A percentile compares a stretch with the other conserved stretches of the same genome.
These are phyloP conservation scores for Paramecium caudatum DNA, from an alignment of 73 alveolate species.

Conservation along the genomic window DNA sequence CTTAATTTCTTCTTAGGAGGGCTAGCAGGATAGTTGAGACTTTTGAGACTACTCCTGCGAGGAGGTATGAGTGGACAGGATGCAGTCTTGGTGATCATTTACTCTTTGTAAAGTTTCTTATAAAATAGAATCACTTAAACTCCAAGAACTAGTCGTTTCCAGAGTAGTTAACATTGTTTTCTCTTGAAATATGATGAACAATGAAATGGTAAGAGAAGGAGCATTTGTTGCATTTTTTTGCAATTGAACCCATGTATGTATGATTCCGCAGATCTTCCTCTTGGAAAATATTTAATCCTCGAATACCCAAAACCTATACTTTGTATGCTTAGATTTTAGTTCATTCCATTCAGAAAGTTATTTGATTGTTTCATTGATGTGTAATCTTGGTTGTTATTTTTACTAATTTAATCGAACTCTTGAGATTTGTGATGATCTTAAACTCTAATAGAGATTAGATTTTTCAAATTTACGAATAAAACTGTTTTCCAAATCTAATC, in stretches of 20 bases:
- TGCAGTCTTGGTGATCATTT: slow-evolving; percentile 4
- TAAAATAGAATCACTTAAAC: not conserved
- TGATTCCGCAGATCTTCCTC: slow-evolving; percentile 5
- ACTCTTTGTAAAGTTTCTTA: slow-evolving; percentile 1
- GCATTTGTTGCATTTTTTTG: not conserved
- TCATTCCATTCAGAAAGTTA: slow-evolving; percentile 14
- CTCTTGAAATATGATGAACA: not conserved
- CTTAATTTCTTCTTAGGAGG: slow-evolving; percentile 17
- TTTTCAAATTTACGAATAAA: slow-evolving; percentile 33
- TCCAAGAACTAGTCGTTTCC: slow-evolving; percentile 5
- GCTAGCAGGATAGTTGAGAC: slow-evolving; percentile 37
- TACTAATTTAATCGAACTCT: not conserved
- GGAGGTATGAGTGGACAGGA: slow-evolving; percentile 55
- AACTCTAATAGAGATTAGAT: not conserved
- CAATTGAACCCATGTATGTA: not conserved
- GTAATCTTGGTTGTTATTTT: slow-evolving; percentile 27
- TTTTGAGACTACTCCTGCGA: slow-evolving; percentile 18
- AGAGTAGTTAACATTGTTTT: not conserved
- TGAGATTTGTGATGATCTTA: not conserved
- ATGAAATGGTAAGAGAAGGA: not conserved
- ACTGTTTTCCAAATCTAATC: slow-evolving; percentile 18
- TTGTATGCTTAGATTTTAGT: not conserved
- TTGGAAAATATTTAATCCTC: slow-evolving; percentile 25
- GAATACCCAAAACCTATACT: not conserved
- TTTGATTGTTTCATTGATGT: not conserved